These are phyloP conservation scores for Coemansia reversa DNA, from an alignment of 192 early-diverging fungal genomes.

Conservation along the genomic window DNA sequence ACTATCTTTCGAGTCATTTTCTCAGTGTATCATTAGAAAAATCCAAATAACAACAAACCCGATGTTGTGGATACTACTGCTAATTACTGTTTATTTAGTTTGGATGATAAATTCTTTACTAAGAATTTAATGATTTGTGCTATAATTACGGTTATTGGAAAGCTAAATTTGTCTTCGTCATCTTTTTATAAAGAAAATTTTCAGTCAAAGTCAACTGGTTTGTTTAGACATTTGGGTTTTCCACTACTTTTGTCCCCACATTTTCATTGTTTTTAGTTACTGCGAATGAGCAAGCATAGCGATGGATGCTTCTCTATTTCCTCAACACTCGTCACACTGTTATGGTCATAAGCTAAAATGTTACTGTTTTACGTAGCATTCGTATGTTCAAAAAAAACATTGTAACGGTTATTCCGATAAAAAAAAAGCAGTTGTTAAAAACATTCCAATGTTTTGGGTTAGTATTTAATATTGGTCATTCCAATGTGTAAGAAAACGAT, in stretches of 20 bases:
- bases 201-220: background rate
- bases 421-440: constrained; percentile 1
- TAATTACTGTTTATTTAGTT: background rate
- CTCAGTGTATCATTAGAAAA: background rate
- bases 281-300: background rate
- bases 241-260: background rate
- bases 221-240: background rate
- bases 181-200: background rate
- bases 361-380: background rate
- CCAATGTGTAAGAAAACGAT: background rate
- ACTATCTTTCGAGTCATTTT: background rate
- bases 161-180: background rate
- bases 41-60: background rate
- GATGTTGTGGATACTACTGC: background rate
- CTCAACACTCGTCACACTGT: background rate
- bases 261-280: background rate
- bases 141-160: background rate
- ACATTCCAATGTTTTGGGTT: background rate
- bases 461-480: background rate
- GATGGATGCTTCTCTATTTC: background rate
- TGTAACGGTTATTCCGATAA: background rate
- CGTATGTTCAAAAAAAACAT: background rate
- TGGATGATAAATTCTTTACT: background rate
- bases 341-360: background rate
- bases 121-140: background rate